These are phyloP conservation scores for Talaromyces thailandensis DNA, from an alignment of 495 filamentous ascomycete species.

Conservation along the genomic window DNA sequence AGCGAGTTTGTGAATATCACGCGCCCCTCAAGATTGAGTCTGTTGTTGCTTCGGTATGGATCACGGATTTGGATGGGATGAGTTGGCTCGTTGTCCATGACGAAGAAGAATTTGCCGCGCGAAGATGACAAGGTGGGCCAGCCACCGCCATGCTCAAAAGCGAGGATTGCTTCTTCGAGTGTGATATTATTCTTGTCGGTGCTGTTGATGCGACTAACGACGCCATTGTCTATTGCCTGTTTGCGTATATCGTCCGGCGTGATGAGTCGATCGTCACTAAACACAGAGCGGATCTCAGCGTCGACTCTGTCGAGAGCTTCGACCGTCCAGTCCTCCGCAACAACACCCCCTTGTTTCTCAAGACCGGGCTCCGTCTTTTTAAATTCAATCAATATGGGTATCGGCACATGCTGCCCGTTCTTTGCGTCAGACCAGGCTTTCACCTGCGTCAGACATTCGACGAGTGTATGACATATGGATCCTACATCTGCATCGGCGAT, in stretches of 20 bases:
- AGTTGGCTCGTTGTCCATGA: slow-evolving; percentile 7
- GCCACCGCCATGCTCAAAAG: not conserved
- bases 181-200: not conserved
- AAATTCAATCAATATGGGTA: slow-evolving; percentile 5
- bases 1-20: slow-evolving; percentile 6
- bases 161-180: slow-evolving; percentile 5
- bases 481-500: slow-evolving; percentile 7
- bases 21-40: slow-evolving; percentile 3
- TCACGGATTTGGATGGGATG: slow-evolving; percentile 6
- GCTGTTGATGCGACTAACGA: not conserved
- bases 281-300: slow-evolving; percentile 5
- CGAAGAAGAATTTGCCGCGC: slow-evolving; percentile 5
- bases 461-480: slow-evolving; percentile 5
- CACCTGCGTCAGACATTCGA: slow-evolving; percentile 5
- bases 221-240: not conserved
- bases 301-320: slow-evolving; percentile 2
- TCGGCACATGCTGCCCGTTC: slow-evolving; percentile 2
- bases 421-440: slow-evolving; percentile 1
- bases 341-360: not conserved
- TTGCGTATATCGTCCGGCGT: slow-evolving; percentile 7
- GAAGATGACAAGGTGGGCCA: slow-evolving; percentile 5
- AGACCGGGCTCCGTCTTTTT: slow-evolving; percentile 6
- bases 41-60: slow-evolving; percentile 1
- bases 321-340: slow-evolving; percentile 2
- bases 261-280: not conserved